A percentile compares a stretch with the other conserved stretches of the same genome.
Evolutionary conservation across 2,329 filamentous ascomycete genomes (phyloP).

Genomic region (Periconia sp.): DNA sequence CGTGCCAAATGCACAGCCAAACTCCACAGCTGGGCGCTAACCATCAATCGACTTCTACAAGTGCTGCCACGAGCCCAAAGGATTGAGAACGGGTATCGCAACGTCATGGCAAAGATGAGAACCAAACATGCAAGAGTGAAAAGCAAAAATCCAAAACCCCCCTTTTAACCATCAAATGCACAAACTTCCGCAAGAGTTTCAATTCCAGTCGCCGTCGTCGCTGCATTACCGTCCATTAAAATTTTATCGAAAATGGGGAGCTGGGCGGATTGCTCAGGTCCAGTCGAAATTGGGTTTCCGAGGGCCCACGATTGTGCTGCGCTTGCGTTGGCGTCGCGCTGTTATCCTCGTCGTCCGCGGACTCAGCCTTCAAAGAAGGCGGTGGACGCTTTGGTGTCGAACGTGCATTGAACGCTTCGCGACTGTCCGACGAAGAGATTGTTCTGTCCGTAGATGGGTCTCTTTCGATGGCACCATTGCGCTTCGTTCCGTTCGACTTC

Average conservation of each 20-base stretch:
- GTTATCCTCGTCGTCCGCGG: slow-evolving; percentile 36
- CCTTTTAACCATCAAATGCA: slow-evolving; percentile 27
- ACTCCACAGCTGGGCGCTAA: slow-evolving; percentile 43
- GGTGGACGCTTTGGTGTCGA: slow-evolving; percentile 31
- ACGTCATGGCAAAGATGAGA: slow-evolving; percentile 36
- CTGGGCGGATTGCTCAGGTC: slow-evolving; percentile 43
- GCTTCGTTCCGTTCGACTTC: slow-evolving; percentile 27
- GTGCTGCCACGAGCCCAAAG: slow-evolving; percentile 38
- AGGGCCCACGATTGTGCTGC: slow-evolving; percentile 37
- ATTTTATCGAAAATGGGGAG: slow-evolving; percentile 47
- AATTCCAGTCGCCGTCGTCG: not conserved
- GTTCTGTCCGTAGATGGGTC: slow-evolving; percentile 38
- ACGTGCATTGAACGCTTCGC: slow-evolving; percentile 30
- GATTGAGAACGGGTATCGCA: slow-evolving; percentile 42
- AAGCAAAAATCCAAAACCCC: slow-evolving; percentile 25
- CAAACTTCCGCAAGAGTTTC: slow-evolving; percentile 14
- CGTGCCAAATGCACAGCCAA: slow-evolving; percentile 26
- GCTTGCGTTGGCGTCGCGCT: slow-evolving; percentile 42
- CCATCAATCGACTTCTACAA: slow-evolving; percentile 25
- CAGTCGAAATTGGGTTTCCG: slow-evolving; percentile 40
- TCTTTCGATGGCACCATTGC: slow-evolving; percentile 25
- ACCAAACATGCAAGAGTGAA: slow-evolving; percentile 34
- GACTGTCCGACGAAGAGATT: slow-evolving; percentile 36
- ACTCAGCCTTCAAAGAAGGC: slow-evolving; percentile 28
- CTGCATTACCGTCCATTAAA: slow-evolving; percentile 27